Conservation (phyloP, 78 protist genomes). For the Ministeria vibrans region DNA sequence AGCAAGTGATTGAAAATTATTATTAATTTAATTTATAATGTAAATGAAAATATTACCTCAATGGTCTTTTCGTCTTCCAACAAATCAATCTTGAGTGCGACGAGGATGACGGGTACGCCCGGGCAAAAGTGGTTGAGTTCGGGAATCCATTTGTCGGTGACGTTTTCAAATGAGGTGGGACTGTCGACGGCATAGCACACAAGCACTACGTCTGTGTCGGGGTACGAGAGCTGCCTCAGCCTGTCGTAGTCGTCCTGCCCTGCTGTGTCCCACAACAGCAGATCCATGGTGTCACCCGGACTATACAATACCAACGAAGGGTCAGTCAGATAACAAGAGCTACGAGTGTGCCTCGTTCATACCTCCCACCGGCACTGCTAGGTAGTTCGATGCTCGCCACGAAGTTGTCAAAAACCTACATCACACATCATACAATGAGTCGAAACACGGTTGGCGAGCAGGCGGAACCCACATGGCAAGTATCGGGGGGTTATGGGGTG, state of each 20-base stretch:
- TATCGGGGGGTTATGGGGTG: too few species aligned
- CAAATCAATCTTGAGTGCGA: slow-evolving; percentile 66
- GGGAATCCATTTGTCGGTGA: slow-evolving; percentile 52
- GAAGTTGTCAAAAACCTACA: too few species aligned
- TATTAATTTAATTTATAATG: slow-evolving; percentile 24
- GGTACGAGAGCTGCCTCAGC: slow-evolving; percentile 88
- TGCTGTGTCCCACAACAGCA: slow-evolving; percentile 90
- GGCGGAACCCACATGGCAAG: too few species aligned
- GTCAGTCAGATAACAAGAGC: too few species aligned
- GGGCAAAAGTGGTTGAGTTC: slow-evolving; percentile 39
- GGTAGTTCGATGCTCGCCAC: too few species aligned
- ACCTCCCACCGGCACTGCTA: too few species aligned
- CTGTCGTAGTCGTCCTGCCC: slow-evolving; percentile 96
- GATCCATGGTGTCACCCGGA: too few species aligned
- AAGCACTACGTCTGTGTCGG: slow-evolving; percentile 88
- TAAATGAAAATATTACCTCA: slow-evolving; percentile 14
- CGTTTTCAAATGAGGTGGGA: slow-evolving; percentile 65
- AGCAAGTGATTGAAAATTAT: not conserved
- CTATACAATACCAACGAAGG: too few species aligned
- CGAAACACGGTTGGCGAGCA: too few species aligned
- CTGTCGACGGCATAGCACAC: slow-evolving; percentile 72
- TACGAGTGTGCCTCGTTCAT: too few species aligned
- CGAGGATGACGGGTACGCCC: slow-evolving; percentile 63
- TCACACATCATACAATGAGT: too few species aligned
- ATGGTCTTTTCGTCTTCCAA: slow-evolving; percentile 19